Conservation (phyloP, 345 rosid species). For the Gossypium raimondii region DNA sequence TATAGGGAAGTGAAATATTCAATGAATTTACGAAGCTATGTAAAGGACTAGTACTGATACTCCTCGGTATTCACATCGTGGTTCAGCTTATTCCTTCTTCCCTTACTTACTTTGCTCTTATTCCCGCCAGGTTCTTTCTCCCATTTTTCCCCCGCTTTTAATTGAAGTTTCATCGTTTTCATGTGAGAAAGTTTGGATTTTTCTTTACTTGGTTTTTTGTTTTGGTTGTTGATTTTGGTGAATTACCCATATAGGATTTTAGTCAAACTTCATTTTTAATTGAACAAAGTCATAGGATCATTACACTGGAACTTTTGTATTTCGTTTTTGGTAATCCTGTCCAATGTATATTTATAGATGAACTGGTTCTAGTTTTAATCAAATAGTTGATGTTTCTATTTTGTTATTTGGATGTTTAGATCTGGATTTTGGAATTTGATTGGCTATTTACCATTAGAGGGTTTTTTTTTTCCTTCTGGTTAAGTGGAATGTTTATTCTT, state of each 20-base stretch:
- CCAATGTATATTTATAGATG: background rate
- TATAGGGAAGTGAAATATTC: conserved; percentile 57
- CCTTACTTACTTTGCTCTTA: conserved; percentile 67
- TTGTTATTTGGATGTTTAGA: background rate
- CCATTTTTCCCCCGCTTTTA: background rate
- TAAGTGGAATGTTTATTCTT: background rate
- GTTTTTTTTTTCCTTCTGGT: background rate
- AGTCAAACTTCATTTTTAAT: background rate
- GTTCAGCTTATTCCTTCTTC: conserved; percentile 80
- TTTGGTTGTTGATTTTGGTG: background rate
- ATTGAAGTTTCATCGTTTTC: background rate
- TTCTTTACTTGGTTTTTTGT: too few species aligned
- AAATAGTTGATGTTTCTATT: background rate
- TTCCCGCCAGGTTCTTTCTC: conserved; percentile 71
- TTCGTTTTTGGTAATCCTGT: background rate
- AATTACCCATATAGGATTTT: background rate
- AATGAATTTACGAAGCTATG: conserved; percentile 81
- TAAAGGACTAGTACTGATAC: conserved; percentile 80
- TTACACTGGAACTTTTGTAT: background rate
- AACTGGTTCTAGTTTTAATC: background rate
- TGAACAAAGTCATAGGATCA: background rate
- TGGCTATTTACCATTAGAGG: background rate
- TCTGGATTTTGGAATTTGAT: background rate
- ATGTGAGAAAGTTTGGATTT: background rate
- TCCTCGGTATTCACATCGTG: conserved; percentile 61